phyloP scores from a whole-genome alignment of 169 alveolate species.

The Plasmodium malariae region DNA sequence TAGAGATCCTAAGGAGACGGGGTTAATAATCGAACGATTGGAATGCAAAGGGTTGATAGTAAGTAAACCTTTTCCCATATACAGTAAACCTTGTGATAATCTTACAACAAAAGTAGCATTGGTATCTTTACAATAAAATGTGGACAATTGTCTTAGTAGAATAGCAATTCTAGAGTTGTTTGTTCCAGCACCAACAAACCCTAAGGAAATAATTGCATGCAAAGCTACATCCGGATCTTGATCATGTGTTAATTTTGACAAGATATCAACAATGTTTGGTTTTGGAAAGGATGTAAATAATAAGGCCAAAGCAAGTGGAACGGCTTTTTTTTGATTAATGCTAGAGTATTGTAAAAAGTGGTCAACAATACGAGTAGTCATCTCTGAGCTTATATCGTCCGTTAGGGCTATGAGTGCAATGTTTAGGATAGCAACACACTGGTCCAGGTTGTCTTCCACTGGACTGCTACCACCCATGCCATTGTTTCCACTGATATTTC shows the following conservation, averaged over 20 bases:
- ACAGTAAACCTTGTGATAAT: conserved; percentile 94
- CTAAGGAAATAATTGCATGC: conserved; percentile 97
- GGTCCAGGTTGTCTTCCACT: conserved; percentile 82
- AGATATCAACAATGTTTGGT: conserved; percentile 89
- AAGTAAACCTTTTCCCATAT: conserved; percentile 98
- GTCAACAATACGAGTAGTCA: conserved; percentile 89
- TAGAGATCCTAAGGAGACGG: conserved; percentile 96
- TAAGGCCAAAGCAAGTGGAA: conserved; percentile 98
- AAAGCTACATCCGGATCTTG: conserved; percentile 95
- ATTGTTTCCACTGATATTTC: conserved; percentile 38
- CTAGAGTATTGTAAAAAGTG: conserved; percentile 84
- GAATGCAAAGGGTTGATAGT: conserved; percentile 97
- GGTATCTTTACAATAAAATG: conserved; percentile 94
- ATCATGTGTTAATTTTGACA: conserved; percentile 98
- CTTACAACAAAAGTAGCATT: conserved; percentile 96
- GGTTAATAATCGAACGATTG: conserved; percentile 94
- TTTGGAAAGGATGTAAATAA: conserved; percentile 96
- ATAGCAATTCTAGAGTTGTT: conserved; percentile 97
- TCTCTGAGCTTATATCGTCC: conserved; percentile 95
- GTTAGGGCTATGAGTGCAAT: conserved; percentile 96
- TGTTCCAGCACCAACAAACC: conserved; percentile 96
- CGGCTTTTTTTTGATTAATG: conserved; percentile 94
- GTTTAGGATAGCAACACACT: conserved; percentile 94
- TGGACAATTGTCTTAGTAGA: conserved; percentile 96
- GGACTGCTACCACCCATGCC: conserved; percentile 72